These are phyloP conservation scores for Pestalotiopsis sp. DNA, from an alignment of 2,329 filamentous ascomycete genomes.

Conservation along the genomic window DNA sequence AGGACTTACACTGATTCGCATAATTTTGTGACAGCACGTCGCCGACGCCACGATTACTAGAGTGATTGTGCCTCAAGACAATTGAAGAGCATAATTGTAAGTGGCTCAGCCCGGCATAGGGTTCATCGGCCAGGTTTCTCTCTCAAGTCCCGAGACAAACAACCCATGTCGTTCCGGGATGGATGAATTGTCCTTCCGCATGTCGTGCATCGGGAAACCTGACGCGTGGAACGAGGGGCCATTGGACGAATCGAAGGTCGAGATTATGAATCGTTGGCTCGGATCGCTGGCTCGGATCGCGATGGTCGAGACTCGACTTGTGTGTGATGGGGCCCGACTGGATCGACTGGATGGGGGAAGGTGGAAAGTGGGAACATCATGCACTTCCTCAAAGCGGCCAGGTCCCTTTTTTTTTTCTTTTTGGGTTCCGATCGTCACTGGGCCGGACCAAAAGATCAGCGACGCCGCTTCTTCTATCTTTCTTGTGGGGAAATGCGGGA, in stretches of 20 bases:
- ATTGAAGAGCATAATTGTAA: background rate
- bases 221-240: background rate
- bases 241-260: background rate
- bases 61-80: background rate
- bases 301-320: too few species aligned
- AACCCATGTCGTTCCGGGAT: background rate
- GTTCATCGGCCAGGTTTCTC: background rate
- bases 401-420: background rate
- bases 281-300: background rate
- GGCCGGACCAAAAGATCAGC: background rate
- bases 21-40: conserved; percentile 42
- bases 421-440: background rate
- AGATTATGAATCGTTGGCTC: background rate
- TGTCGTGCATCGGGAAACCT: background rate
- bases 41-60: conserved; percentile 33
- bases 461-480: background rate
- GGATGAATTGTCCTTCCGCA: background rate
- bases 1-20: conserved; percentile 40
- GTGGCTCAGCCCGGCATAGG: background rate
- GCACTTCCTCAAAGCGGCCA: background rate
- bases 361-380: background rate
- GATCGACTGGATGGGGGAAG: background rate
- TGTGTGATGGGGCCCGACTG: background rate
- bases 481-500: background rate
- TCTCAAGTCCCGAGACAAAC: background rate